phyloP scores from a whole-genome alignment of 805 yeast species.

The Kuraishia ogatae region DNA sequence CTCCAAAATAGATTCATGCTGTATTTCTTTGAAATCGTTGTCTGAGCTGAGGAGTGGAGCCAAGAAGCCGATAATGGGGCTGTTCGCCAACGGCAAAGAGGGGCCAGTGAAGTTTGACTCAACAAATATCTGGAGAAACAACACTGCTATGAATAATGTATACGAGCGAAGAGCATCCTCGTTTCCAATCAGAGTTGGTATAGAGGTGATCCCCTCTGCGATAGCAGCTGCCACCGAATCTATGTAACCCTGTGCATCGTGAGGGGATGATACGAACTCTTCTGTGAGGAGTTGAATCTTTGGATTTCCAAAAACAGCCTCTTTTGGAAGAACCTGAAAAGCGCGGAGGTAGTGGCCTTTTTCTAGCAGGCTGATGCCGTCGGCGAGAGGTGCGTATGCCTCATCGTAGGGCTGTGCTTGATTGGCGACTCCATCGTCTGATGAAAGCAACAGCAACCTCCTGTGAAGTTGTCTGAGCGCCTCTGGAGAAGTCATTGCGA shows the following conservation, averaged over 20 bases:
- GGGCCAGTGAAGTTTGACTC: constrained; percentile 87
- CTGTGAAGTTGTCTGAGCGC: neutral
- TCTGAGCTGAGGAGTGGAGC: constrained; percentile 9
- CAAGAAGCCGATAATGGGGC: constrained; percentile 16
- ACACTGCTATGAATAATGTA: constrained; percentile 35
- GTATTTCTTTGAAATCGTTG: constrained; percentile 12
- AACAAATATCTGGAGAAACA: constrained; percentile 57
- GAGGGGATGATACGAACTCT: neutral
- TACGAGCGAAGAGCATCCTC: constrained; percentile 7
- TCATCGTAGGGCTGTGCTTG: neutral
- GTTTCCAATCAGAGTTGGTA: constrained; percentile 11
- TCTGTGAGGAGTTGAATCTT: constrained; percentile 4
- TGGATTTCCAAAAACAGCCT: constrained; percentile 9
- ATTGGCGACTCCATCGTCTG: neutral
- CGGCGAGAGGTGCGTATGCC: neutral
- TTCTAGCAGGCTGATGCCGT: neutral
- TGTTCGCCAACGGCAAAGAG: constrained; percentile 28
- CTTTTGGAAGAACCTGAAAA: constrained; percentile 3
- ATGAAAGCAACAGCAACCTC: neutral
- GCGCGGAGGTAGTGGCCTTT: constrained; percentile 21
- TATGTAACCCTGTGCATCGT: neutral
- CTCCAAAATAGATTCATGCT: constrained; percentile 5
- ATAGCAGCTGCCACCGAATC: constrained; percentile 1
- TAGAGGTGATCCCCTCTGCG: neutral
- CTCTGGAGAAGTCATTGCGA: neutral